Evolutionary conservation across 441 rosid species (phyloP), one percentile per base, ranked within the genome.

Genomic region (Erodium moschatum): DNA sequence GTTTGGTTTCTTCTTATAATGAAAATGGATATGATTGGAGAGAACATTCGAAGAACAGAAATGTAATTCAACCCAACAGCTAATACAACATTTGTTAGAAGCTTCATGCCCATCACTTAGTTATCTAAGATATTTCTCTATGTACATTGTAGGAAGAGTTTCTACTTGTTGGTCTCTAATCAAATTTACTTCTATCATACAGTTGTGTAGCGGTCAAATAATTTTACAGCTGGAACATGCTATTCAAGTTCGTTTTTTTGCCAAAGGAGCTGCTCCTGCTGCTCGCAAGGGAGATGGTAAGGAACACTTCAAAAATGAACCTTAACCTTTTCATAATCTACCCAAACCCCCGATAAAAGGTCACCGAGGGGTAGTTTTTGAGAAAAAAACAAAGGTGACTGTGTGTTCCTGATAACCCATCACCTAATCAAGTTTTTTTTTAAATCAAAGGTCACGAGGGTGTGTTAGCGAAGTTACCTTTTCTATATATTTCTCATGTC

Each of bases 271-370:
- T 76, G 85, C 88, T 73, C 89, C 86, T 21, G 77, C 78, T 2
- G 72, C 82, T 8, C 86, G 84, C 50, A 89, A 85, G 77, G 99
- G 99, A 85, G 99, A 95, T 79, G 90, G 99, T 94, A 75, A 42
- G 94, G 54, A 19, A 21, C 73, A 13, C 67, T 11, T 60, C 5
- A 0, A 27, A 24, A 24, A 24, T 2, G 0, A 0, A 24, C 27
- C 27, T 2, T 24, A 0, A 24, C 27, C 27, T 24, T 24, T 24
- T 24, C 27, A 24, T 24, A 24, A 24, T 24, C 27, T 2, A 24
- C 27, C 27, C 2, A 24, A 24, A 24, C 27, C 27, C 27, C 27
- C 27, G 27, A 24, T 24, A 24, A 24, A 24, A 24, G 27, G 27
- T 24, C 27, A 2, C 27, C 27, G 27, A 24, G 27, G 27, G 27